Base-by-base conservation (phyloP, 768 basidiomycete species). In the Hypholoma fasciculare region DNA sequence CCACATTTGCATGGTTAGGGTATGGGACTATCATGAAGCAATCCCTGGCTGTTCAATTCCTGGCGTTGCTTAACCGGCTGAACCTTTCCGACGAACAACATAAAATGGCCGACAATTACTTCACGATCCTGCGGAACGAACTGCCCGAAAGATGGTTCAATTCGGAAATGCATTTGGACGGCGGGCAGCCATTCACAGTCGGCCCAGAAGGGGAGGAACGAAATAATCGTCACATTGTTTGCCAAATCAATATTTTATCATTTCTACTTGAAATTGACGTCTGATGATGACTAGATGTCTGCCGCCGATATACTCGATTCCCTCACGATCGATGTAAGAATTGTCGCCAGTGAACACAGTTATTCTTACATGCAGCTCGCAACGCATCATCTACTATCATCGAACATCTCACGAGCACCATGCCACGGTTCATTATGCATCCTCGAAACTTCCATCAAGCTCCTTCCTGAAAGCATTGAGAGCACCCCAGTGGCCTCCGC, bases 61-160 rank as follows among this genome's bases (percentile, higher is more conserved):
- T 88, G 16, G 67, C 70, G 13, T 74, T 88, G 43, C 66, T 88
- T 61, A 56, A 72, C 4, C 53, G 53, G 16, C 68, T 87, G 37
- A 74, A 81, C 37, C 68, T 77, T 39, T 75, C 82, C 0, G 68
- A 75, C 3, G 82, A 83, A 38, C 79, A 86, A 61, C 71, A 76
- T 63, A 76, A 80, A 61, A 88, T 87, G 86, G 84, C 87, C 3
- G 88, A 89, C 65, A 89, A 89, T 59, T 88, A 87, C 62, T 89
- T 81, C 64, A 76, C 85, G 1, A 72, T 89, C 50, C 69, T 89
- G 48, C 74, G 72, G 54, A 89, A 88, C 65, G 69, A 67, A 17
- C 65, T 81, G 40, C 81, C 86, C 1, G 85, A 87, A 66, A 70
- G 79, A 9, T 88, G 87, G 86, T 81, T 87, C 55, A 84, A 86